phyloP scores from a whole-genome alignment of 441 rosid species.

The Oxalis stricta region DNA sequence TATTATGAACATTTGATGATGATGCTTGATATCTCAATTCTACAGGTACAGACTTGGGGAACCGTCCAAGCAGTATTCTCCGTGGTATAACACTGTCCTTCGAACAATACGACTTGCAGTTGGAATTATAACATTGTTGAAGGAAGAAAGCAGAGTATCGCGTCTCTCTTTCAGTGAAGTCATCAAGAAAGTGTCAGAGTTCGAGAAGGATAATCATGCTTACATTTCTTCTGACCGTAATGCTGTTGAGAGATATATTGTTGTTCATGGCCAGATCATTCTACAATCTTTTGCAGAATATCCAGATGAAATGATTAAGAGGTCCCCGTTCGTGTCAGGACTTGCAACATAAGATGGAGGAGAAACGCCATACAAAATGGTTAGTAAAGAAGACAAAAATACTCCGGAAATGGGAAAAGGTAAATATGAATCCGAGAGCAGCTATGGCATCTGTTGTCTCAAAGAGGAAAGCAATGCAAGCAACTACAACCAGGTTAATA shows the following conservation, averaged over 20 bases:
- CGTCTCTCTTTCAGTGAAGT: constrained; percentile 54
- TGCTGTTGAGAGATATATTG: constrained; percentile 51
- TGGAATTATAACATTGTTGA: constrained; percentile 47
- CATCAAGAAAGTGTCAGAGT: constrained; percentile 34
- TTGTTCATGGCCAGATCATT: constrained; percentile 75
- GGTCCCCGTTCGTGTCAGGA: constrained; percentile 46
- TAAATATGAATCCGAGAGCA: constrained; percentile 65
- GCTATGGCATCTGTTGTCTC: constrained; percentile 36
- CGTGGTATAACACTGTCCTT: constrained; percentile 57
- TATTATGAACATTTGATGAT: neutral
- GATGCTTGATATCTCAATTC: neutral
- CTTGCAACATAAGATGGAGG: constrained; percentile 62
- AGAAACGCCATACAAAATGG: constrained; percentile 73
- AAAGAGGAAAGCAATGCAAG: constrained; percentile 69
- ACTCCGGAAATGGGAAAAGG: constrained; percentile 19
- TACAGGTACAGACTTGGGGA: constrained; percentile 82
- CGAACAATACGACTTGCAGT: constrained; percentile 59
- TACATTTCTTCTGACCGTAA: constrained; percentile 46
- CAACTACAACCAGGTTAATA: constrained; percentile 70
- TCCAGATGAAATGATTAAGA: constrained; percentile 37
- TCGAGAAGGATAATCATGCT: constrained; percentile 32
- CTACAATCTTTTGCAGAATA: constrained; percentile 56
- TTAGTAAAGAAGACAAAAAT: constrained; percentile 36
- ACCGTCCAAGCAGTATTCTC: constrained; percentile 72
- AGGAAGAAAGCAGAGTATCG: constrained; percentile 41